Base-by-base conservation (phyloP, 352 stramenopile species). In the Elongisporangium prolatum region DNA sequence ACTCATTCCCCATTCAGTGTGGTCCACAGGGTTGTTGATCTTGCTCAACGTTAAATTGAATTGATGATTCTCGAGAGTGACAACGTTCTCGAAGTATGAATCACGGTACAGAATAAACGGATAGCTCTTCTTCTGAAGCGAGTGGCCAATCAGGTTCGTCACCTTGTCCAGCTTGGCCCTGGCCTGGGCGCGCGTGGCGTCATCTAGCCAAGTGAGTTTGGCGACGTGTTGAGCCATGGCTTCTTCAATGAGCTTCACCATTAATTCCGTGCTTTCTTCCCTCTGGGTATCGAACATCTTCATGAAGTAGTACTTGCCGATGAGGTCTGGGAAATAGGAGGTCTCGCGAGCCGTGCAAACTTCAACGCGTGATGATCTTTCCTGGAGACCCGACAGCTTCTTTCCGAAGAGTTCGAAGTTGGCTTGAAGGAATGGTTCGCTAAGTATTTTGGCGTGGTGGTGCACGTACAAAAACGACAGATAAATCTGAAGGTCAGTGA, bases 151-250 rank as follows among this genome's bases (percentile, higher is more conserved):
- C 52, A 68, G 54, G 51, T 65, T 72, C 3, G 51, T 64, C 48
- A 74, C 69, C 51, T 67, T 71, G 16, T 48, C 54, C 34, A 98
- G 90, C 68, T 98, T 98, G 37, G 82, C 71, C 51, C 95, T 62
- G 1, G 88, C 92, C 50, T 77, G 72, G 1, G 63, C 53, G 40
- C 88, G 79, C 9, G 93, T 98, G 28, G 58, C 52, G 4, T 91
- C 75, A 16, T 93, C 92, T 48, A 98, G 83, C 91, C 92, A 98
- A 21, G 93, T 75, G 1, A 97, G 75, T 64, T 82, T 84, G 47
- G 83, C 80, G 38, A 98, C 75, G 40, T 86, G 78, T 25, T 84
- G 74, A 47, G 71, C 67, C 65, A 98, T 82, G 24, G 89, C 75
- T 13, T 83, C 56, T 47, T 96, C 69, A 16, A 98, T 76, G 34